phyloP scores from a whole-genome alignment of 371 early-diverging fungal genomes.

The Amoeboaphelidium protococcarum region DNA sequence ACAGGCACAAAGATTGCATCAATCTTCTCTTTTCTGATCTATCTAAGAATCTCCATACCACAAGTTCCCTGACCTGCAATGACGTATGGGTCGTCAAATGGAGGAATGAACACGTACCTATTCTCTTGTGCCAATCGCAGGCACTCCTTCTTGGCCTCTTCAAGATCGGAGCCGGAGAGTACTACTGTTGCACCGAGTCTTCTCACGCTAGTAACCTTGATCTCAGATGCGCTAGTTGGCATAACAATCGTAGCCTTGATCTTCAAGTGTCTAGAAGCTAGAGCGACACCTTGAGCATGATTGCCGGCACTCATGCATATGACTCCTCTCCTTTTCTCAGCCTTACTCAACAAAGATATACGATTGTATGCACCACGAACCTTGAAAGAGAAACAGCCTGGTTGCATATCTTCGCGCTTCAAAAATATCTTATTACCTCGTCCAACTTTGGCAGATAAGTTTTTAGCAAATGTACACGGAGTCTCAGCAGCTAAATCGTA shows the following conservation, averaged over 20 bases:
- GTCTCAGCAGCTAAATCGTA: conserved; percentile 79
- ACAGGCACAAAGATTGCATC: conserved; percentile 62
- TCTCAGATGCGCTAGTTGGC: conserved; percentile 46
- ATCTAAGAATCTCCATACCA: conserved; percentile 71
- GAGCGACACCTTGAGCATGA: conserved; percentile 83
- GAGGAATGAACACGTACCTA: conserved; percentile 65
- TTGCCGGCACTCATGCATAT: conserved; percentile 91
- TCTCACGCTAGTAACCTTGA: conserved; percentile 65
- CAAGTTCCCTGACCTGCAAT: conserved; percentile 95
- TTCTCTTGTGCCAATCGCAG: conserved; percentile 31
- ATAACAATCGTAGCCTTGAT: conserved; percentile 86
- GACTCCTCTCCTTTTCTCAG: conserved; percentile 54
- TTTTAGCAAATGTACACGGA: conserved; percentile 49
- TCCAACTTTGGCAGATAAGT: conserved; percentile 34
- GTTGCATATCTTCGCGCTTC: conserved; percentile 87
- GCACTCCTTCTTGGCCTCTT: conserved; percentile 68
- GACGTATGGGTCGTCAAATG: conserved; percentile 87
- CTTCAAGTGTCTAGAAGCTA: conserved; percentile 65
- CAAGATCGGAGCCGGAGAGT: conserved; percentile 66
- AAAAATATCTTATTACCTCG: conserved; percentile 32
- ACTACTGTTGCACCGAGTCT: conserved; percentile 73
- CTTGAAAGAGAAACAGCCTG: conserved; percentile 83
- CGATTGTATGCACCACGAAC: conserved; percentile 86
- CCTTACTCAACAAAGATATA: conserved; percentile 40
- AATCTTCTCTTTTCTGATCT: conserved; percentile 25